A percentile compares a stretch with the other conserved stretches of the same genome.
Evolutionary conservation across 805 yeast species (phyloP).

Genomic region (Saccharomycopsis fibuligera): DNA sequence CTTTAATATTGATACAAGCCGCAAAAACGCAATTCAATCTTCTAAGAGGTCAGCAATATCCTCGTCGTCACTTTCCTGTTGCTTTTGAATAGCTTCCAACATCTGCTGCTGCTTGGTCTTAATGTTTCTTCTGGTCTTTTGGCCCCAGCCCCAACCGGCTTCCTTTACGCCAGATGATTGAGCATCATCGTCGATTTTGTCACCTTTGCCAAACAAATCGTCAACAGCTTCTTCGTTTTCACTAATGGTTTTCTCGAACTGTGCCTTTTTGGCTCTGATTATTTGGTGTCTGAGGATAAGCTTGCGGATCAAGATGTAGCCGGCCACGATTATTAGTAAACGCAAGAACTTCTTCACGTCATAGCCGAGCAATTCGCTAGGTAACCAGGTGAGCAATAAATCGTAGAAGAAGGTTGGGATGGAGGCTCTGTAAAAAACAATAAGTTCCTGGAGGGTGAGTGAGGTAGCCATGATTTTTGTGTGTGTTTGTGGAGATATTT

Average conservation of each 20-base stretch:
- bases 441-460: slow-evolving; percentile 10
- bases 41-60: slow-evolving; percentile 19
- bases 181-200: slow-evolving; percentile 4
- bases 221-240: slow-evolving; percentile 10
- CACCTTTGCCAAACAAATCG: slow-evolving; percentile 12
- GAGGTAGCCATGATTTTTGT: too few species aligned
- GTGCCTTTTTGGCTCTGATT: slow-evolving; percentile 8
- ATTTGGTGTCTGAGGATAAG: slow-evolving; percentile 15
- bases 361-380: slow-evolving; percentile 13
- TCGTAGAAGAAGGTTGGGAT: slow-evolving; percentile 17
- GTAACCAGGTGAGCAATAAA: slow-evolving; percentile 6
- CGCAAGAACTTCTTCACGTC: slow-evolving; percentile 12
- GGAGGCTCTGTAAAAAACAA: background rate
- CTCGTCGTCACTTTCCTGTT: slow-evolving; percentile 15
- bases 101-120: slow-evolving; percentile 12
- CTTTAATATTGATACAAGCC: too few species aligned
- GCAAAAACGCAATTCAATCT: background rate
- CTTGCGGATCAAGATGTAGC: slow-evolving; percentile 18
- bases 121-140: slow-evolving; percentile 14
- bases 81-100: background rate
- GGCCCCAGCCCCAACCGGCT: slow-evolving; percentile 21
- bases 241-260: background rate
- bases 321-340: slow-evolving; percentile 12
- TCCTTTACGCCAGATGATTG: slow-evolving; percentile 11
- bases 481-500: too few species aligned